These are phyloP conservation scores for Alternaria brassicae DNA, from an alignment of 2,329 filamentous ascomycete genomes.

Conservation along the genomic window DNA sequence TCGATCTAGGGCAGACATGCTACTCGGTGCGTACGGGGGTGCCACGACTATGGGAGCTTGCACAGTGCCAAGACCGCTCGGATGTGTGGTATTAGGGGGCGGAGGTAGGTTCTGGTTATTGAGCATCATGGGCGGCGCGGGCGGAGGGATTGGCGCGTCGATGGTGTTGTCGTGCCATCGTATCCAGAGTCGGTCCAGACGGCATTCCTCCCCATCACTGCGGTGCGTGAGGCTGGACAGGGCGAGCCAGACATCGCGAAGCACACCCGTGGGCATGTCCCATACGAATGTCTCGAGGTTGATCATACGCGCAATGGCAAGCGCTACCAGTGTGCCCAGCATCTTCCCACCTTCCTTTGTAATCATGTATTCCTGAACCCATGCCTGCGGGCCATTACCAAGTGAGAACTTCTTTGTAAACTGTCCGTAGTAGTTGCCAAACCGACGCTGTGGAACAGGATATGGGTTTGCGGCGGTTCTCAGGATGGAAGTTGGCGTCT, in stretches of 20 bases:
- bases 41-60: constrained; percentile 44
- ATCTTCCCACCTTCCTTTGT: constrained; percentile 86
- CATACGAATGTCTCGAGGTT: constrained; percentile 83
- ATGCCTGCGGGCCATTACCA: constrained; percentile 79
- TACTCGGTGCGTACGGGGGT: constrained; percentile 36
- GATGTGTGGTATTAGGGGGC: constrained; percentile 48
- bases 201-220: constrained; percentile 66
- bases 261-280: constrained; percentile 88
- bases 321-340: constrained; percentile 81
- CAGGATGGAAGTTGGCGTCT: constrained; percentile 10
- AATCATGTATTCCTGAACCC: constrained; percentile 83
- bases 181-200: constrained; percentile 77
- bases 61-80: constrained; percentile 42
- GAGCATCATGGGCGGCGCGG: constrained; percentile 47
- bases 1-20: constrained; percentile 53
- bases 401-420: constrained; percentile 84
- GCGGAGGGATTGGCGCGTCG: constrained; percentile 48
- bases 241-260: constrained; percentile 81
- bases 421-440: constrained; percentile 78
- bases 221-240: constrained; percentile 73
- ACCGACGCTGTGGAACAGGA: constrained; percentile 54
- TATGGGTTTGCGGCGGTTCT: constrained; percentile 37
- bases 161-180: constrained; percentile 80
- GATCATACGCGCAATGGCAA: constrained; percentile 81
- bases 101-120: constrained; percentile 49